Evolutionary conservation across 2,329 filamentous ascomycete species (phyloP).

Genomic region (Simplicillium aogashimaense): DNA sequence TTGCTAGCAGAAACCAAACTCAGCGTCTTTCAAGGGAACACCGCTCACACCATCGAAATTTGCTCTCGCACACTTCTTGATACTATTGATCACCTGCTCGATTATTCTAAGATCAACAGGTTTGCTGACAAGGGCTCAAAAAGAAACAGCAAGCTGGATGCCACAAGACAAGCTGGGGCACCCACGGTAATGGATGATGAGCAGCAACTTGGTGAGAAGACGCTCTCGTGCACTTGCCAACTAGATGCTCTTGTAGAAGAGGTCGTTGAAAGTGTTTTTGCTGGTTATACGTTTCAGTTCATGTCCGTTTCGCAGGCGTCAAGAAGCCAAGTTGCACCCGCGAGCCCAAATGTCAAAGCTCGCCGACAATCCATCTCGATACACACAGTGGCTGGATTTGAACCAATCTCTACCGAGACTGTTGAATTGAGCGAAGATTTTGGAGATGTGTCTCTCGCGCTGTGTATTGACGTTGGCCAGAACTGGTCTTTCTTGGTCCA

Average conservation of each 20-base stretch:
- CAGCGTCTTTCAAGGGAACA: slow-evolving; percentile 32
- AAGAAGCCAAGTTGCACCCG: not conserved
- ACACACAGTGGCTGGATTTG: slow-evolving; percentile 8
- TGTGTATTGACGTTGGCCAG: slow-evolving; percentile 36
- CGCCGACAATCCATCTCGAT: slow-evolving; percentile 9
- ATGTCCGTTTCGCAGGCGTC: slow-evolving; percentile 4
- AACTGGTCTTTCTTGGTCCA: slow-evolving; percentile 45
- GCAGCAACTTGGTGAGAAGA: slow-evolving; percentile 13
- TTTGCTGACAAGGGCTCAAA: slow-evolving; percentile 6
- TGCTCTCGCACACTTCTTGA: slow-evolving; percentile 42
- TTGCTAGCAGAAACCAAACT: slow-evolving; percentile 40
- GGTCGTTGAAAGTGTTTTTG: slow-evolving; percentile 35
- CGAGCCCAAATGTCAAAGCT: slow-evolving; percentile 2
- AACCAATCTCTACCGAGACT: slow-evolving; percentile 1
- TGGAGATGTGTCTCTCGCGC: slow-evolving; percentile 29
- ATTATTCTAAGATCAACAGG: slow-evolving; percentile 45
- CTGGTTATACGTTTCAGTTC: slow-evolving; percentile 29
- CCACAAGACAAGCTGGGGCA: not conserved
- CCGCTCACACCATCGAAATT: slow-evolving; percentile 37
- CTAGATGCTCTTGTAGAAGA: slow-evolving; percentile 33
- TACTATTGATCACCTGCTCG: slow-evolving; percentile 42
- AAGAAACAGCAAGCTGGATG: slow-evolving; percentile 1
- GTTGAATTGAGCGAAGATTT: not conserved
- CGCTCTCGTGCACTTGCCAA: slow-evolving; percentile 16
- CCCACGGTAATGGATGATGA: slow-evolving; percentile 31